These are phyloP conservation scores for Sporothrix curviconia DNA, from an alignment of 2,329 filamentous ascomycete species.

Conservation along the genomic window DNA sequence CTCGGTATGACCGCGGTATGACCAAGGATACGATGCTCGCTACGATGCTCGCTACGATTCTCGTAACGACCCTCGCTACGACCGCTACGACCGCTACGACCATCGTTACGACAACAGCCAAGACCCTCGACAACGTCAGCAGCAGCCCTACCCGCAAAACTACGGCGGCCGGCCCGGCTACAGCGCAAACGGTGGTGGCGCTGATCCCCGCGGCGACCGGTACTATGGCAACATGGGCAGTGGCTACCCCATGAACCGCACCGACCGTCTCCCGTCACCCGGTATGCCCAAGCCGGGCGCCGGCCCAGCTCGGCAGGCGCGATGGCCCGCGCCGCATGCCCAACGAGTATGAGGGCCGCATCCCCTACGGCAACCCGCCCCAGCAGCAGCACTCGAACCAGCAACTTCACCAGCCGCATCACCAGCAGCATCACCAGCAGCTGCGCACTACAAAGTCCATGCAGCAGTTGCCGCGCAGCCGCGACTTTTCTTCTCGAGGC, in stretches of 20 bases:
- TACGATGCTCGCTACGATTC: background rate
- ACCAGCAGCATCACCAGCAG: background rate
- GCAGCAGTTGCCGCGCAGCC: slow-evolving; percentile 12
- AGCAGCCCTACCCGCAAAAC: background rate
- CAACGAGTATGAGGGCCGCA: background rate
- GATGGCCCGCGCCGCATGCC: background rate
- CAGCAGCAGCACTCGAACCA: too few species aligned
- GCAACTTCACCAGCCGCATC: too few species aligned
- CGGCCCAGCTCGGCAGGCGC: background rate
- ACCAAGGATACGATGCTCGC: background rate
- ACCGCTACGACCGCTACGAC: background rate
- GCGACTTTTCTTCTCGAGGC: background rate
- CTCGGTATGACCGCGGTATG: background rate
- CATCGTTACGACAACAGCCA: background rate
- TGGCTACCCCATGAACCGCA: background rate
- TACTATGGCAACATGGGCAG: background rate
- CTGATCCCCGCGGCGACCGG: background rate
- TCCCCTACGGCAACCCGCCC: slow-evolving; percentile 6
- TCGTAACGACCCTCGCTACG: background rate
- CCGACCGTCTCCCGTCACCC: background rate
- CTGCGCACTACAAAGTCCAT: slow-evolving; percentile 10
- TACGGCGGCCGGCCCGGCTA: background rate
- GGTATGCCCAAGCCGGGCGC: background rate
- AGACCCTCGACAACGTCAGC: background rate
- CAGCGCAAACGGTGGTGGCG: background rate